Conservation (phyloP, 345 rosid species). For the Eucalyptus guilfoylei region DNA sequence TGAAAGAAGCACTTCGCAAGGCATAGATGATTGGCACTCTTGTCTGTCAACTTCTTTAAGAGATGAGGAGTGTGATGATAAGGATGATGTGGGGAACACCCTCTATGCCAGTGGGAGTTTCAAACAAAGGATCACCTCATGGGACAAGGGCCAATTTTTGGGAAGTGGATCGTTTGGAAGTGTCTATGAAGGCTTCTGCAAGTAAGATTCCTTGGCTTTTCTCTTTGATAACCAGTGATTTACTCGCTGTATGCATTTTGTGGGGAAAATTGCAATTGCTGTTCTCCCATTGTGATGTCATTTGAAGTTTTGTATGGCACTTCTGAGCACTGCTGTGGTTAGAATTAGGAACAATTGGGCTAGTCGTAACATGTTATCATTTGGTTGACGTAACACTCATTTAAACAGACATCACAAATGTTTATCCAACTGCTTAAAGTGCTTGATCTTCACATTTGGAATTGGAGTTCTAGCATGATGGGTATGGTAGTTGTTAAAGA, state of each 20-base stretch:
- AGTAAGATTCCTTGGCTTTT: constrained; percentile 3
- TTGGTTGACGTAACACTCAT: not conserved
- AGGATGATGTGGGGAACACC: not conserved
- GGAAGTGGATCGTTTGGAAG: constrained; percentile 27
- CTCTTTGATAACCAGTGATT: not conserved
- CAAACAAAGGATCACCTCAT: not conserved
- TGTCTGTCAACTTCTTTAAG: not conserved
- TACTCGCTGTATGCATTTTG: not conserved
- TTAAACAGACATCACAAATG: not conserved
- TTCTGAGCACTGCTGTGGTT: not conserved
- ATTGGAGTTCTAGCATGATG: not conserved
- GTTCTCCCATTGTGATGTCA: not conserved
- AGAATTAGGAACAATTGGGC: not conserved
- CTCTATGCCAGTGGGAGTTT: not conserved
- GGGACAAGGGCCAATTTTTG: constrained; percentile 23
- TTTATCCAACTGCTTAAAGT: not conserved
- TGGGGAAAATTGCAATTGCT: not conserved
- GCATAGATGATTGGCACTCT: not conserved
- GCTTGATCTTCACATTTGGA: not conserved
- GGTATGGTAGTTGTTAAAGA: not conserved
- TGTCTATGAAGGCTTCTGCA: constrained; percentile 15
- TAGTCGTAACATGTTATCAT: not conserved
- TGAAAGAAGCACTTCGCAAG: not conserved
- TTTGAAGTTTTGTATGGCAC: not conserved
- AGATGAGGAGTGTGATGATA: not conserved